Percentiles rank a stretch among this genome's conserved stretches.
These are phyloP conservation scores for Debaryomyces nepalensis DNA, from an alignment of 1,139 yeast genomes.

Conservation along the genomic window DNA sequence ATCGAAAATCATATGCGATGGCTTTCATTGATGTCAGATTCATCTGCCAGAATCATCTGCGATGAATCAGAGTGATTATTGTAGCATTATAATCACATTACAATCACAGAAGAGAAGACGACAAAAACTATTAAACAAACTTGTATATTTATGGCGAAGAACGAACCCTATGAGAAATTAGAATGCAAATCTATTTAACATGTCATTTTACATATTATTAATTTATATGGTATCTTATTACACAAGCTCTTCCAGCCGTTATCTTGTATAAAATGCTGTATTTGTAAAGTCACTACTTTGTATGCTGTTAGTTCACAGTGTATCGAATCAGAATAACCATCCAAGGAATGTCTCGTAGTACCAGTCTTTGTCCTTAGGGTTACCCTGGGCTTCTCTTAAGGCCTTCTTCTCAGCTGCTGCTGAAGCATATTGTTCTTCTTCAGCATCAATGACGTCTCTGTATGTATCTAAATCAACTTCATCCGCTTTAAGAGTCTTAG, in stretches of 20 bases:
- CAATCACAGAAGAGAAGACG: no score
- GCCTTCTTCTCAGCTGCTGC: constrained; percentile 50
- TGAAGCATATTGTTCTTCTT: constrained; percentile 59
- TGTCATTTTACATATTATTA: no score
- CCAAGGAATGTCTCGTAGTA: constrained; percentile 61
- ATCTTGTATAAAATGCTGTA: no score
- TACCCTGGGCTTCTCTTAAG: constrained; percentile 51
- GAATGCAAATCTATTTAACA: neutral
- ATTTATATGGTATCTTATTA: no score
- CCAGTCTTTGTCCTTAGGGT: constrained; percentile 50
- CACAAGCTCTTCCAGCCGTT: no score
- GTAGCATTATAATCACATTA: no score
- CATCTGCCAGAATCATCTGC: no score
- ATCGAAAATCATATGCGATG: constrained; percentile 7
- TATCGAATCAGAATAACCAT: constrained; percentile 46
- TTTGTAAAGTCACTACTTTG: neutral
- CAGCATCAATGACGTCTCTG: constrained; percentile 70
- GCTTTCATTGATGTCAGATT: neutral
- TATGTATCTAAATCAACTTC: constrained; percentile 69
- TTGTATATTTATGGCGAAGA: neutral
- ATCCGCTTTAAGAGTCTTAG: constrained; percentile 53
- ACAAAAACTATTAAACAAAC: neutral
- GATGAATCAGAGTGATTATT: no score
- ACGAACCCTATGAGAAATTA: neutral
- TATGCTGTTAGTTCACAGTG: constrained; percentile 4